A percentile compares a stretch with the other conserved stretches of the same genome.
Evolutionary conservation across 768 basidiomycete genomes (phyloP).

Genomic region (Leccinum pellstonianum): DNA sequence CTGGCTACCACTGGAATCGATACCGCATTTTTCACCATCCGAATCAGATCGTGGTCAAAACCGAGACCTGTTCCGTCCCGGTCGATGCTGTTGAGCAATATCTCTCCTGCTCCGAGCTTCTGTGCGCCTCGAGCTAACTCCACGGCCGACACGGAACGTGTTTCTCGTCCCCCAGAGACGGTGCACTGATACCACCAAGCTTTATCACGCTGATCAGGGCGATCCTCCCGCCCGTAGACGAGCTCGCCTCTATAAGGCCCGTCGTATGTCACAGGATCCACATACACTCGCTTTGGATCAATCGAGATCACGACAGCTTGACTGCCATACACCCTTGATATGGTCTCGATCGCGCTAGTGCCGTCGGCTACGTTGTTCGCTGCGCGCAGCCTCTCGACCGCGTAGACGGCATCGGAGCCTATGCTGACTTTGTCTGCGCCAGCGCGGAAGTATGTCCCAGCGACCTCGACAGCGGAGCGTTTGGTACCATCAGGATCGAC

Average conservation of each 20-base stretch:
- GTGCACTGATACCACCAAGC: conserved; percentile 99
- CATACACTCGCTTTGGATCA: conserved; percentile 86
- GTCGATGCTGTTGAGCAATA: conserved; percentile 94
- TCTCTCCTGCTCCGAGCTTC: conserved; percentile 88
- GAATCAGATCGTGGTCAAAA: conserved; percentile 84
- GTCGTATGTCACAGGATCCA: conserved; percentile 60
- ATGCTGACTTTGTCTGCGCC: conserved; percentile 99
- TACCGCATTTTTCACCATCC: conserved; percentile 71
- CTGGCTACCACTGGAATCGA: conserved; percentile 92
- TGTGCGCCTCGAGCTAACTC: conserved; percentile 94
- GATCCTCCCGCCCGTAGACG: conserved; percentile 43
- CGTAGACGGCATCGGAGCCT: conserved; percentile 92
- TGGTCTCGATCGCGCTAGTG: conserved; percentile 88
- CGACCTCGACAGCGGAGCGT: conserved; percentile 88
- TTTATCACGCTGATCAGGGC: conserved; percentile 58
- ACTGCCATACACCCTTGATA: conserved; percentile 85
- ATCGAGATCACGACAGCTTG: conserved; percentile 98
- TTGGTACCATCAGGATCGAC: conserved; percentile 92
- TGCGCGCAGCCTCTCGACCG: conserved; percentile 78
- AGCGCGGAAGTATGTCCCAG: conserved; percentile 92
- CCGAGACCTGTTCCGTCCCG: conserved; percentile 91
- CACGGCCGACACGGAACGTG: conserved; percentile 79
- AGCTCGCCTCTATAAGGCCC: conserved; percentile 70
- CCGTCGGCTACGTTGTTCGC: conserved; percentile 55
- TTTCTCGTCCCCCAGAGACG: conserved; percentile 87